These are phyloP conservation scores for Cicer cuneatum DNA, from an alignment of 306 rosid species.

Conservation along the genomic window DNA sequence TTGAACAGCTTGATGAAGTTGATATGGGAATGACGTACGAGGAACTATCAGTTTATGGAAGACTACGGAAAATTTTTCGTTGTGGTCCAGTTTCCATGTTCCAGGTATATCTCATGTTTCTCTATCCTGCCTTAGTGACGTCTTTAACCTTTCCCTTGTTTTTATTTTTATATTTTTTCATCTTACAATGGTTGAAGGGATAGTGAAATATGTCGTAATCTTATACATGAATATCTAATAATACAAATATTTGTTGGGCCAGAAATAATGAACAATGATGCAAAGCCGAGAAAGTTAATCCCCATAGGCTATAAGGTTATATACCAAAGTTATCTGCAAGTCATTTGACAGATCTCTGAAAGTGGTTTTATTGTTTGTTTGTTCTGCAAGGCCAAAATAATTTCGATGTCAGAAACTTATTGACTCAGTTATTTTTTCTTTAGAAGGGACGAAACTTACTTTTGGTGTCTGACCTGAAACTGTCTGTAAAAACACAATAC, in stretches of 20 bases:
- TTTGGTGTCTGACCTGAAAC: neutral
- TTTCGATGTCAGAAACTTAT: neutral
- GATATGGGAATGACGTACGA: slow-evolving; percentile 99
- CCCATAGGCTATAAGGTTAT: neutral
- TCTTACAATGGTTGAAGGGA: slow-evolving; percentile 1
- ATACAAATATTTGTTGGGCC: slow-evolving; percentile 4
- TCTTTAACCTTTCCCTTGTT: slow-evolving; percentile 29
- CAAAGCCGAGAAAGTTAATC: neutral
- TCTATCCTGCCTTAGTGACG: slow-evolving; percentile 21
- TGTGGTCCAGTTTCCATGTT: slow-evolving; percentile 97
- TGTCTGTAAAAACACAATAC: neutral
- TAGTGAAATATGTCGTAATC: neutral
- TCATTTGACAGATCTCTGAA: slow-evolving; percentile 20
- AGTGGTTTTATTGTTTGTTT: slow-evolving; percentile 6
- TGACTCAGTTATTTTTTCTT: slow-evolving; percentile 2
- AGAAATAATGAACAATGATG: neutral
- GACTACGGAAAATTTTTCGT: slow-evolving; percentile 83
- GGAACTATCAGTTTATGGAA: slow-evolving; percentile 91
- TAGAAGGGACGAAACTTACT: neutral
- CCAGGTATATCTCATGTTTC: slow-evolving; percentile 60
- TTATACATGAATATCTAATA: neutral
- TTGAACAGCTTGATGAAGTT: slow-evolving; percentile 83
- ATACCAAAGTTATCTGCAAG: slow-evolving; percentile 28
- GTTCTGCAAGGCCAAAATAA: neutral
- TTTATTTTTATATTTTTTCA: neutral